Base-by-base conservation (phyloP, 352 stramenopile species). In the Pythium plurisporium region DNA sequence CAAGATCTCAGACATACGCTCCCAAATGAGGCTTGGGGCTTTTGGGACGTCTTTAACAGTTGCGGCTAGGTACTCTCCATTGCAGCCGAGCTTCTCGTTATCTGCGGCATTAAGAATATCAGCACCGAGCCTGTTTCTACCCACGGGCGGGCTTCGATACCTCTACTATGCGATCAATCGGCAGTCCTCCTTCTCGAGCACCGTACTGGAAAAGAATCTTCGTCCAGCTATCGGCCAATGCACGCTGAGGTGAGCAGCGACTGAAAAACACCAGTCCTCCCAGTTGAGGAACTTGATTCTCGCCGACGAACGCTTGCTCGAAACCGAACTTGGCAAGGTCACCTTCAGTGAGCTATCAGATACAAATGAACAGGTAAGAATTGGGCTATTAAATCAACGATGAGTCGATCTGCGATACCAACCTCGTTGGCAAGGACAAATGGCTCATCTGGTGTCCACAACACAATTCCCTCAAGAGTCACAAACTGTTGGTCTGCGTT, bases 201-300 rank as follows among this genome's bases (percentile, higher is more conserved):
- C 86, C 81, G 51, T 76, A 85, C 59, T 93, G 83, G 56, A 93
- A 93, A 38, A 90, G 55, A 62, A 93, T 89, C 56, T 95, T 95
- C 22, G 86, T 95, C 86, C 86, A 95, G 61, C 86, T 95, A 49
- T 95, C 86, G 1, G 86, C 75, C 22, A 95, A 72, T 3, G 83
- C 86, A 23, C 86, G 77, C 48, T 94, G 84, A 14, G 84, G 76
- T 14, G 86, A 95, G 43, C 84, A 95, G 14, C 84, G 75, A 40
- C 82, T 87, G 23, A 85, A 55, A 53, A 92, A 91, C 14, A 47
- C 45, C 26, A 94, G 49, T n/a, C 77, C 79, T 1, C 62, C 64
- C 27, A 93, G 56, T 44, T 76, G 61, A 3, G 82, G 79, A 5
- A 62, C 66, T 34, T 77, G 70, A 10, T 76, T 68, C 7, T 72